Evolutionary conservation across 805 yeast species (phyloP), one percentile per base, ranked within the genome.

Genomic region (Barnettozyma californica): DNA sequence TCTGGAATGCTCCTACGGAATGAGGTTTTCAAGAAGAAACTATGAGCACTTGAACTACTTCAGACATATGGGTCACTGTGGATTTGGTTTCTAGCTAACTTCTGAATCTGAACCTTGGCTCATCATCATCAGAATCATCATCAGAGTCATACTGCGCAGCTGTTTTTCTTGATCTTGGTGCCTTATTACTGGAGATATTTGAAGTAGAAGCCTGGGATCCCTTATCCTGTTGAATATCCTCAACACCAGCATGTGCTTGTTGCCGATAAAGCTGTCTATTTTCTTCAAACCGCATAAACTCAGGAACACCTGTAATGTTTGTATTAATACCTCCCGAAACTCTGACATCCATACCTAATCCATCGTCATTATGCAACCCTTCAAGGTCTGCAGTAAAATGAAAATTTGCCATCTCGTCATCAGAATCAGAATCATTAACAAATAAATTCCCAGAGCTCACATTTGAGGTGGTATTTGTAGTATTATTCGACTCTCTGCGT

Each of bases 1-100:
- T 54, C 82, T 90, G 40, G 85, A 71, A 10, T 81, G 65, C 25
- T 48, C 62, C 0, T 21, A 34, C 36, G 63, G 63, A 2, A 50
- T 46, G 52, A 45, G 40, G 14, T 50, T 52, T 27, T 39, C 61
- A 2, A 44, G 44, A 10, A 60, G 53, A 36, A 60, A 50, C 45
- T 52, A 54, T 3, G 62, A 61, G 31, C 65, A 61, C 48, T 48
- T 61, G 44, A 59, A 61, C 41, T 61, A 61, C 44, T 61, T 61
- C 39, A 51, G 62, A 34, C 52, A 53, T 19, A 59, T 61, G 60
- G 65, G 65, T 1, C 53, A 46, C 34, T 61, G 65, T 49, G 64
- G 65, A 14, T 39, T 59, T 35, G 48, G 54, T 2, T 46, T 51
- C 14, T 44, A 26, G 9, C 23, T n/a, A 16, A 9, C 41, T 42